Base-by-base conservation (phyloP, 192 early-diverging fungal genomes). In the Diversispora eburnea region DNA sequence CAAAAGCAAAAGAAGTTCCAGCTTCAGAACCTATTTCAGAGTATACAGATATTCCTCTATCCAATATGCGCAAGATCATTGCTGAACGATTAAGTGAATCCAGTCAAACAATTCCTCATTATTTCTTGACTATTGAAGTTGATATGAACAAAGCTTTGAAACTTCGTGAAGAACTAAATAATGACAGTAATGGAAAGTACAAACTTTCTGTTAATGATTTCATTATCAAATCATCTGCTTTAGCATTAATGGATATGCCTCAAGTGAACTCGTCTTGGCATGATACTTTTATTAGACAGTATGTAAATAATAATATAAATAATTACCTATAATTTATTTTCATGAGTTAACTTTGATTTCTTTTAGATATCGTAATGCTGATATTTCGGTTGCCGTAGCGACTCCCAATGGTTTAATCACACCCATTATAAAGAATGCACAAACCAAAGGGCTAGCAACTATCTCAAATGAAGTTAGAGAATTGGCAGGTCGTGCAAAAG, bases 131-230 rank as follows among this genome's bases (percentile, higher is more conserved):
- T 39, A 82, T 91, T 59, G 94, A 92, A 78, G 84, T 95, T 75
- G 87, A 92, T 75, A 94, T 94, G 85, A 93, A 96, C 82, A 92
- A 95, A 83, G 83, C 91, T 72, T 81, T 86, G 85, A 90, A 84
- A 84, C 87, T 98, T 70, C 93, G 97, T 75, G 87, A 94, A 77
- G 88, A 91, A 13, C 84, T 99, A 58, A 99, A 99, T 88, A 86
- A 81, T 66, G 80, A 88, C 13, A 84, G 86, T 0, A 89, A 94
- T 73, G 95, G 92, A 41, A 89, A 92, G 72, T 97, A 91, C 91
- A 99, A 99, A 87, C 84, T 99, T 43, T 98, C 95, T 33, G 91
- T 99, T 77, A 99, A 99, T 79, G 97, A 99, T 82, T 98, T 99
- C 80, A 88, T 99, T 42, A 90, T 99, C 86, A 99, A 99, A 89